These are phyloP conservation scores for Agrocybe chaxingu DNA, from an alignment of 768 basidiomycete genomes.

Conservation along the genomic window DNA sequence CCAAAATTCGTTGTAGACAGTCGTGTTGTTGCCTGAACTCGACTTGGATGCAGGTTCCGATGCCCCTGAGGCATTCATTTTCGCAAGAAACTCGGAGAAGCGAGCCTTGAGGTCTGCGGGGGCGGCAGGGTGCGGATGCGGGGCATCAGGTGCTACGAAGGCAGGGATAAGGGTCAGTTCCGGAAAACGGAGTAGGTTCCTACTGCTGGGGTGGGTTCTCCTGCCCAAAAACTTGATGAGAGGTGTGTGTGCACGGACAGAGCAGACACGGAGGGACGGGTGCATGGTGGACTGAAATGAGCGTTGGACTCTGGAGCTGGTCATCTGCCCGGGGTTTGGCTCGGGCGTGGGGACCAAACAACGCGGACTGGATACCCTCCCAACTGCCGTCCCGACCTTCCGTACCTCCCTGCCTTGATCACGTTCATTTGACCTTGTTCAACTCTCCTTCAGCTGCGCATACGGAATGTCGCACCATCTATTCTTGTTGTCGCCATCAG, in stretches of 20 bases:
- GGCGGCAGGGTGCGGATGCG: conserved; percentile 64
- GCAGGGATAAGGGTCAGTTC: conserved; percentile 3
- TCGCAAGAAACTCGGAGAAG: conserved; percentile 43
- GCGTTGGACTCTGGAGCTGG: background rate
- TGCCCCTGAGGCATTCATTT: conserved; percentile 24
- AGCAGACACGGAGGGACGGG: conserved; percentile 24
- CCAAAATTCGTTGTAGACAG: conserved; percentile 52
- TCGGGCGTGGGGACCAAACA: conserved; percentile 10
- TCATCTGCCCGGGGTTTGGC: conserved; percentile 9
- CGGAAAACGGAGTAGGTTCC: conserved; percentile 12
- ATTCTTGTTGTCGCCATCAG: conserved; percentile 81
- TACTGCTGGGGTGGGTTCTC: conserved; percentile 47
- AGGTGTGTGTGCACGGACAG: conserved; percentile 48
- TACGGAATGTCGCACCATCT: conserved; percentile 78
- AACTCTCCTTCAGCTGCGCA: background rate
- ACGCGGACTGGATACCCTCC: conserved; percentile 1
- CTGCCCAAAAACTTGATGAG: conserved; percentile 65
- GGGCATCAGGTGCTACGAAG: conserved; percentile 29
- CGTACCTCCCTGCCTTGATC: background rate
- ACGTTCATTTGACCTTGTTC: conserved; percentile 1
- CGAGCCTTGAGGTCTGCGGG: conserved; percentile 55
- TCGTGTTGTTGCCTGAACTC: conserved; percentile 4
- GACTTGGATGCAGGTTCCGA: conserved; percentile 13
- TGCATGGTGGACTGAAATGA: conserved; percentile 14
- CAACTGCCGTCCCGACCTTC: background rate